A percentile compares a stretch with the other conserved stretches of the same genome.
Evolutionary conservation across 768 basidiomycete species (phyloP).

Genomic region (Dentipellis sp.): DNA sequence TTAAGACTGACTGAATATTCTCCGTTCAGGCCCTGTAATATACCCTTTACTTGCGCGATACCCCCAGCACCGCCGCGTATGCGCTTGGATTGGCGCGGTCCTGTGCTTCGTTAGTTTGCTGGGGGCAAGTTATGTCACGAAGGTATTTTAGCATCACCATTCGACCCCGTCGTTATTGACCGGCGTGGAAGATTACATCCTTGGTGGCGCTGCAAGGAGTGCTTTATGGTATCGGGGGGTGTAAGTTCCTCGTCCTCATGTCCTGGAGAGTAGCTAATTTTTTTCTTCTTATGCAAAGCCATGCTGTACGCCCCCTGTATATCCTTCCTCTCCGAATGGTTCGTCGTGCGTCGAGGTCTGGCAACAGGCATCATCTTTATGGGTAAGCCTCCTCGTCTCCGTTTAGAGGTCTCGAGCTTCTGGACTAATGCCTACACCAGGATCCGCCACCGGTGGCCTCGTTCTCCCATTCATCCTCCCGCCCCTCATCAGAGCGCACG

Average conservation of each 20-base stretch:
- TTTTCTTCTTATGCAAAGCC: slow-evolving; percentile 4
- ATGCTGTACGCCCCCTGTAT: slow-evolving; percentile 20
- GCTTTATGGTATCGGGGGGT: slow-evolving; percentile 20
- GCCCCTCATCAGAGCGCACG: slow-evolving; percentile 17
- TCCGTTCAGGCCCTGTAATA: slow-evolving; percentile 16
- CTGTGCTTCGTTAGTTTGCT: slow-evolving; percentile 20
- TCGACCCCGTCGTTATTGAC: too few species aligned
- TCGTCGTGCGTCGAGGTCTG: slow-evolving; percentile 20
- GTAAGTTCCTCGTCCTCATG: slow-evolving; percentile 7
- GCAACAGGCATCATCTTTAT: slow-evolving; percentile 25
- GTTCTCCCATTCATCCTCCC: slow-evolving; percentile 21
- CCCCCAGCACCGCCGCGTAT: slow-evolving; percentile 16
- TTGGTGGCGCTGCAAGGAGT: slow-evolving; percentile 19
- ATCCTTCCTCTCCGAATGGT: slow-evolving; percentile 25
- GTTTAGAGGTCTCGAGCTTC: too few species aligned
- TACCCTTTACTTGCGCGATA: slow-evolving; percentile 18
- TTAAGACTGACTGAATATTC: neutral
- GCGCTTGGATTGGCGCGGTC: slow-evolving; percentile 17
- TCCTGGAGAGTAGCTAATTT: neutral
- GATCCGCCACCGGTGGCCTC: slow-evolving; percentile 20
- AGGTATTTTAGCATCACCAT: slow-evolving; percentile 5
- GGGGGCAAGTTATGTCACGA: slow-evolving; percentile 19
- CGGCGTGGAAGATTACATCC: neutral
- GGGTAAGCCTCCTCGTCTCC: slow-evolving; percentile 8
- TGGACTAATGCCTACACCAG: too few species aligned